Evolutionary conservation across 495 filamentous ascomycete genomes (phyloP), one percentile per base, ranked within the genome.

Genomic region (Ramalina peruviana): DNA sequence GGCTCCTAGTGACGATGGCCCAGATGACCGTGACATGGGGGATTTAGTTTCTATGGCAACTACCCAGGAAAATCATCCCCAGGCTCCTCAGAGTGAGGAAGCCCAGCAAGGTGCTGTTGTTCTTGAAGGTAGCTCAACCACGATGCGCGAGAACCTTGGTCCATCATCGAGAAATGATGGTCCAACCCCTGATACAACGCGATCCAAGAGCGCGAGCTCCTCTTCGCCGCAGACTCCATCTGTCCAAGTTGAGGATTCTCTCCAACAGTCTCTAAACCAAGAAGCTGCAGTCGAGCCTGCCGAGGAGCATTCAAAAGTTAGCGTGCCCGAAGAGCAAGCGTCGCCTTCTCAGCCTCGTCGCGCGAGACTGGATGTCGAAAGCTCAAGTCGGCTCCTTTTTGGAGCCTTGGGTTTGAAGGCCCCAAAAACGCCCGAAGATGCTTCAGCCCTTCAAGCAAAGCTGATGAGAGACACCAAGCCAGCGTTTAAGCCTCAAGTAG

Each of bases 371-470:
- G 82, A 89, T 57, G 54, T 86, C 3, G 75, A 67, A 9, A 80
- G 82, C 50, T 78, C 78, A 4, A 73, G 75, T 39, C 70, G 85
- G 52, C 60, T 89, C 53, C 58, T 92, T 0, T 88, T 88, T 56
- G 79, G 80, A 17, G 77, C 82, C 20, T 68, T 88, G n/a, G 85
- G 84, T 30, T 65, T 87, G 4, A 73, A 73, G 49, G 73, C 72
- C 10, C 85, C 85, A 3, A 79, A 75, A 49, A 79, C 72, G 4
- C 80, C 84, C 56, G 72, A 75, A 50, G 82, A 87, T 15, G 80
- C 82, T 58, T 72, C 79, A 12, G 70, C 69, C 30, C 64, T 82
- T 5, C 74, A 75, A n/a, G 71, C 67, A 45, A 76, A 76, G 51
- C 62, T 87, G 15, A 60, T 50, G 46, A 66, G 59, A 38, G 55